Evolutionary conservation across 768 basidiomycete genomes (phyloP), one percentile per base, ranked within the genome.

Genomic region (Mycena floridula): DNA sequence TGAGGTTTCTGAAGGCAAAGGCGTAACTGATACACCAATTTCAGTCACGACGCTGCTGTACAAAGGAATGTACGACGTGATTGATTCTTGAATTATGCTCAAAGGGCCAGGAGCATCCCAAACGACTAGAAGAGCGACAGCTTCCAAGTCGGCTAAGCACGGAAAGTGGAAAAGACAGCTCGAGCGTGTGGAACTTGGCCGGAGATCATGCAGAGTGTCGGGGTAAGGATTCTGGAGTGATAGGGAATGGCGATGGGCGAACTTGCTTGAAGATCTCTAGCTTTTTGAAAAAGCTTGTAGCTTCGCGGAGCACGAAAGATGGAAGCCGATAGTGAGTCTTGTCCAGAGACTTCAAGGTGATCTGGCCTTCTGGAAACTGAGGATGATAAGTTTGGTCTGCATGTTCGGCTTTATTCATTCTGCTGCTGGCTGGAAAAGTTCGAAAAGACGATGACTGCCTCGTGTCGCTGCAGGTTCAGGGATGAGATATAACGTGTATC

Each of bases 41-140:
- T 35, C n/a, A 3, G 15, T 20, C n/a, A 22, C 38, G 8, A 39
- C 5, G 23, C 38, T 39, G 22, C 23, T 22, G 38, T 39, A 39
- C 13, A 39, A 22, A 13, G 38, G 23, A 22, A 39, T 24, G 23
- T 39, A 39, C 13, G 38, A 39, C n/a, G 23, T 20, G 18, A 39
- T 16, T 15, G 38, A 39, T 22, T 22, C 38, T 3, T 22, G 38
- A 13, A 39, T 15, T 15, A 39, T 39, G 38, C 38, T 20, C 23
- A 39, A 20, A 13, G 38, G 38, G 23, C 38, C 38, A 20, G 38
- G 38, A 12, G 38, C 38, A 24, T 39, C 38, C 38, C 38, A 39
- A 13, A 13, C 9, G 15, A 39, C 8, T 22, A 39, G 38, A 11
- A 39, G n/a, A 13, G 13, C 13, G 23, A 39, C 5, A 13, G 38